These are phyloP conservation scores for Blastobotrys persicus DNA, from an alignment of 1,139 yeast genomes.

Conservation along the genomic window DNA sequence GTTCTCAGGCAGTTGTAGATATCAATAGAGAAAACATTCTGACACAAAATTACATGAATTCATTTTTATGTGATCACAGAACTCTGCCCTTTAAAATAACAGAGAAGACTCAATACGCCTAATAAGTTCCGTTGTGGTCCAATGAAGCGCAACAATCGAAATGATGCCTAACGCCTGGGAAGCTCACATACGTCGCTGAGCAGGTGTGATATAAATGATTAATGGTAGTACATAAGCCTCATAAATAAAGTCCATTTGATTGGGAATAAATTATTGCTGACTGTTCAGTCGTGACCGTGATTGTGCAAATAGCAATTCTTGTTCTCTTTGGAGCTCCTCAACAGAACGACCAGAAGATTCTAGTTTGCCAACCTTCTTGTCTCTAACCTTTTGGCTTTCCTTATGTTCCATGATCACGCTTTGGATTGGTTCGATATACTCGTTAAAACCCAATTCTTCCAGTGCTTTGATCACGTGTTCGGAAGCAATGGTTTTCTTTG, in stretches of 20 bases:
- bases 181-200: too few relatives aligned
- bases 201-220: background rate
- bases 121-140: too few relatives aligned
- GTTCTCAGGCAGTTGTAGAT: too few relatives aligned
- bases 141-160: too few relatives aligned
- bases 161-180: too few relatives aligned
- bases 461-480: conserved; percentile 94
- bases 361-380: conserved; percentile 87
- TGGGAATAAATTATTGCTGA: conserved; percentile 14
- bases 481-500: conserved; percentile 93
- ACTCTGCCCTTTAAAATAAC: too few relatives aligned
- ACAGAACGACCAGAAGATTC: conserved; percentile 90
- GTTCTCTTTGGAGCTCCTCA: conserved; percentile 87
- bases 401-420: conserved; percentile 83
- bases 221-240: background rate
- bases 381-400: conserved; percentile 74
- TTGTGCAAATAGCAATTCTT: conserved; percentile 86
- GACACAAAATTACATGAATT: too few relatives aligned
- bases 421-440: conserved; percentile 78
- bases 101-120: too few relatives aligned
- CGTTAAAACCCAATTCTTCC: conserved; percentile 81
- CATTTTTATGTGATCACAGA: too few relatives aligned
- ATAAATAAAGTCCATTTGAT: background rate
- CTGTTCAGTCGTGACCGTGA: conserved; percentile 59
- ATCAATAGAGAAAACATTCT: background rate